Conservation (phyloP, 192 early-diverging fungal species). For the Chytriomyces sp. region DNA sequence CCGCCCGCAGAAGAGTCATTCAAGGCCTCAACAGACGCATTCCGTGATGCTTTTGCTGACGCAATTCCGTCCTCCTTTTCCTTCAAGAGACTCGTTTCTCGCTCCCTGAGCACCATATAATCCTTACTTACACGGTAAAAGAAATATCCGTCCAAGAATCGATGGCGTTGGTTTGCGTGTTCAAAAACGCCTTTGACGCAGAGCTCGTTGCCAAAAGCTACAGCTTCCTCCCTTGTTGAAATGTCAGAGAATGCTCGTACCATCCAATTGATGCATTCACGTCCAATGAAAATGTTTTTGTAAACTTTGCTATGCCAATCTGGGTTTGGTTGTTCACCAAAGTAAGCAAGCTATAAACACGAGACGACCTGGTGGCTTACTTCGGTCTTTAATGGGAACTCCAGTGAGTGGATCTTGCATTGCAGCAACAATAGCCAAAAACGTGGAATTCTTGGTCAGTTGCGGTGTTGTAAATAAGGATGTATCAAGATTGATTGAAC, state of each 20-base stretch:
- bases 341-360: background rate
- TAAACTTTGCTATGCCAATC: constrained; percentile 83
- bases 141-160: constrained; percentile 87
- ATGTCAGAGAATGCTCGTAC: constrained; percentile 75
- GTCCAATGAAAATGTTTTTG: constrained; percentile 73
- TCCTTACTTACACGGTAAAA: constrained; percentile 71
- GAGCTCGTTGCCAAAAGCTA: constrained; percentile 76
- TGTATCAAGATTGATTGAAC: no score
- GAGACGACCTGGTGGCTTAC: constrained; percentile 33
- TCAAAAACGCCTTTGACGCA: constrained; percentile 74
- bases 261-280: constrained; percentile 88
- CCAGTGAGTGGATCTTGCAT: constrained; percentile 74
- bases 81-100: constrained; percentile 12
- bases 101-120: background rate
- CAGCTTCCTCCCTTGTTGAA: constrained; percentile 73
- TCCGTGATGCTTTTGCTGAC: background rate
- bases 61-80: constrained; percentile 35
- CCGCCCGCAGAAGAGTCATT: background rate
- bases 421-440: constrained; percentile 60
- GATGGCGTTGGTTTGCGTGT: constrained; percentile 53
- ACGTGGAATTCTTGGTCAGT: constrained; percentile 54
- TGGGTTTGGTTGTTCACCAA: background rate
- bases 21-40: background rate
- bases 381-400: constrained; percentile 68
- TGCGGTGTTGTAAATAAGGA: no score